These are phyloP conservation scores for Neobulgaria alba DNA, from an alignment of 2,329 filamentous ascomycete genomes.

Conservation along the genomic window DNA sequence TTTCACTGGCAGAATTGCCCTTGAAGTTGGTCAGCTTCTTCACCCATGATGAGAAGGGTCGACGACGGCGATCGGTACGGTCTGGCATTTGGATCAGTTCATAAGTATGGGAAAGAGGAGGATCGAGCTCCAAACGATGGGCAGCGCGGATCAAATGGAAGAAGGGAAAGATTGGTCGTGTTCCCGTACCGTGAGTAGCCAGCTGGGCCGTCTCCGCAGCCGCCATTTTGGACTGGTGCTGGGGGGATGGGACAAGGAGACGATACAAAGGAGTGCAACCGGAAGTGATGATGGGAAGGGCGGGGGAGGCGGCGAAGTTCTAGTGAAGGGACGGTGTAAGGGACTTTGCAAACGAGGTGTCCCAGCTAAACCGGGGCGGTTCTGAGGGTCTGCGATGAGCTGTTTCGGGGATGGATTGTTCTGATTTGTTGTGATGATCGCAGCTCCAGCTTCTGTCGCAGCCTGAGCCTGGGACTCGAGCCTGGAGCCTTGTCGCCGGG, in stretches of 20 bases:
- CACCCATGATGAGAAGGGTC: constrained; percentile 89
- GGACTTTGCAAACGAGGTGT: too few species aligned
- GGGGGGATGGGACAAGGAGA: too few species aligned
- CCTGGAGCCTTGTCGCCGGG: constrained; percentile 82
- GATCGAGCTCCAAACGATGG: not conserved
- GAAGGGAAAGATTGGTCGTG: not conserved
- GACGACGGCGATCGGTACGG: constrained; percentile 58
- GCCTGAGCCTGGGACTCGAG: too few species aligned
- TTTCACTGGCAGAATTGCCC: constrained; percentile 50
- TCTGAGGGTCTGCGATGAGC: too few species aligned
- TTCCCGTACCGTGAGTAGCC: not conserved
- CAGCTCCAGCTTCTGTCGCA: too few species aligned
- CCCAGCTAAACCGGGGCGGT: too few species aligned
- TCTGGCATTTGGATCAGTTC: constrained; percentile 41
- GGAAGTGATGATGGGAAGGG: not conserved
- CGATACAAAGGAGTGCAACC: too few species aligned
- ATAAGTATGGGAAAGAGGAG: constrained; percentile 1
- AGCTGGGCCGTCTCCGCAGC: not conserved
- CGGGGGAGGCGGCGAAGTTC: not conserved
- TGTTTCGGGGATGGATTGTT: not conserved
- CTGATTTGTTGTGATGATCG: not conserved
- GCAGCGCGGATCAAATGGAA: not conserved
- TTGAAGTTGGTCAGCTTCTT: constrained; percentile 89
- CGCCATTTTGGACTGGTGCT: too few species aligned
- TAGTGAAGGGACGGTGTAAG: too few species aligned